Base-by-base conservation (phyloP, 2,329 filamentous ascomycete species). In the Xylariaceae sp. region DNA sequence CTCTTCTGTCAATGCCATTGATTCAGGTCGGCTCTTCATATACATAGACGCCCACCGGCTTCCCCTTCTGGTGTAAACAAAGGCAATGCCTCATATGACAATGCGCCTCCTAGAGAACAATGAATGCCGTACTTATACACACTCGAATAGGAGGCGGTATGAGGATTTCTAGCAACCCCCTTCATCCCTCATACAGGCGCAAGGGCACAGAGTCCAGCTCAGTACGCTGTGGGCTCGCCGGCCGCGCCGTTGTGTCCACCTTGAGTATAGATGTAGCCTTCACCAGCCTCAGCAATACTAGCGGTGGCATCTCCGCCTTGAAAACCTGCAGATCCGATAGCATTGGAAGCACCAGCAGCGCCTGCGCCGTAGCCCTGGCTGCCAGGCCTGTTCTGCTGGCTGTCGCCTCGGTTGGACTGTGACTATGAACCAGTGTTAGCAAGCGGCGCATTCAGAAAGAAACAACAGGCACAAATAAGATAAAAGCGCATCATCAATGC, bases 351-450 rank as follows among this genome's bases (percentile, higher is more conserved):
- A 51, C 75, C 73, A 51, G 74, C 67, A 42, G 74, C 72, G 39
- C 75, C 67, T 37, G 76, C 74, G 51, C 78, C 79, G 64, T 81
- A 82, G 10, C 79, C 80, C 68, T 82, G 79, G 66, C 80, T 83
- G 60, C 72, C 74, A n/a, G 80, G 80, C 53, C 80, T 74, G 62
- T 75, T 76, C 62, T 75, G 76, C 61, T 79, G 77, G 66, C 76
- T 77, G 39, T 84, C 81, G 63, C 86, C 86, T 67, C 88, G 81
- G 75, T 89, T 88, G 67, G 90, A 89, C 77, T 94, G 88, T 66
- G 89, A 91, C 87, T 93, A 73, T 76, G 73, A 78, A 64, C 65
- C 67, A 15, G 61, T 58, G 53, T 61, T 59, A 65, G 58, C 53
- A 53, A 49, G 34, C 47, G 49, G 53, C 39, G 37, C 52, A 34